phyloP scores from a whole-genome alignment of 352 stramenopile species.

The Hyaloperonospora brassicae region DNA sequence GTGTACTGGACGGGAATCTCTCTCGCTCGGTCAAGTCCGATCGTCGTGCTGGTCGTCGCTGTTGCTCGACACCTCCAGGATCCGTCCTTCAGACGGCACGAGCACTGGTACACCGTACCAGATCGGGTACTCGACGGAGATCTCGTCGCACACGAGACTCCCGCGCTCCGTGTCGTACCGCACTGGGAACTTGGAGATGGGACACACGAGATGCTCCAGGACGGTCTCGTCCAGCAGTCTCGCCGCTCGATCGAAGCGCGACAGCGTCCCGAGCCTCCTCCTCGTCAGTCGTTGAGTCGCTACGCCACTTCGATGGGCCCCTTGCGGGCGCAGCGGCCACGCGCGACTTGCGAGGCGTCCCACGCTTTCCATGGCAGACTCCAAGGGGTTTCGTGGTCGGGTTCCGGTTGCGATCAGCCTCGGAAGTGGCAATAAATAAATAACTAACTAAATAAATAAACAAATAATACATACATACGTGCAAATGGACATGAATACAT shows the following conservation, averaged over 20 bases:
- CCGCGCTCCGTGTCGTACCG: conserved; percentile 54
- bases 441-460: no score
- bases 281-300: conserved; percentile 1
- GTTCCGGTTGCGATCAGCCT: no score
- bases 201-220: conserved; percentile 74
- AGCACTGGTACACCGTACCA: conserved; percentile 60
- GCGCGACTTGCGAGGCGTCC: no score
- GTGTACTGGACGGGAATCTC: neutral
- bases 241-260: conserved; percentile 17
- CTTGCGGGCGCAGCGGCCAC: no score
- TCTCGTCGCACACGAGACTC: conserved; percentile 72
- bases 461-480: no score
- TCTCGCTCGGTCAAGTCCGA: no score
- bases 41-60: conserved; percentile 13
- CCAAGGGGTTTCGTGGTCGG: no score
- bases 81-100: conserved; percentile 60
- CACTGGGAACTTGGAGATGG: conserved; percentile 79
- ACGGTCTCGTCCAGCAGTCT: conserved; percentile 54
- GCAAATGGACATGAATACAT: no score
- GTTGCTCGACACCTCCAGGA: conserved; percentile 39
- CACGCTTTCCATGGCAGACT: no score
- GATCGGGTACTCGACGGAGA: conserved; percentile 82
- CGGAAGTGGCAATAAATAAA: no score
- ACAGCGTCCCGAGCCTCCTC: conserved; percentile 7
- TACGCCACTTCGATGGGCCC: neutral